Conservation (phyloP, 2,329 filamentous ascomycete species). For the Alternaria novae-zelandiae region DNA sequence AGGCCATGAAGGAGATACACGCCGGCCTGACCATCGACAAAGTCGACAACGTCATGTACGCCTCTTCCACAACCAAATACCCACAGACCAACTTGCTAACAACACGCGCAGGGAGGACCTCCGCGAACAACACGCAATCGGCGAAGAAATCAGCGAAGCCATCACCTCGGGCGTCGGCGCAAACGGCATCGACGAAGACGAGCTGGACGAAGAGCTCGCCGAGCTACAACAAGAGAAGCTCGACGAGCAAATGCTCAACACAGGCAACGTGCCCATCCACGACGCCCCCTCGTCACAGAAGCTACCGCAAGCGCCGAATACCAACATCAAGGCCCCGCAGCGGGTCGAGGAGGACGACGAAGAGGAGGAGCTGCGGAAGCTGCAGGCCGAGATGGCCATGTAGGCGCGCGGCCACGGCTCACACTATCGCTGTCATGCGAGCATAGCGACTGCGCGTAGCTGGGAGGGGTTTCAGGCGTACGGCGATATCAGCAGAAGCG, state of each 20-base stretch:
- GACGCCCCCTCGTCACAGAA: constrained; percentile 70
- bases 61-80: constrained; percentile 27
- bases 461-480: constrained; percentile 20
- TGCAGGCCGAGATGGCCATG: constrained; percentile 98
- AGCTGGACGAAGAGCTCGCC: constrained; percentile 85
- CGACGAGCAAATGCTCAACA: constrained; percentile 92
- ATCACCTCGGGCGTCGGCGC: constrained; percentile 74
- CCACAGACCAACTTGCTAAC: constrained; percentile 2
- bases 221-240: constrained; percentile 88
- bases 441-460: constrained; percentile 2
- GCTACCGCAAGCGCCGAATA: constrained; percentile 75
- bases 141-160: constrained; percentile 87
- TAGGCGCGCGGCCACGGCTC: constrained; percentile 46
- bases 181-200: constrained; percentile 81
- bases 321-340: constrained; percentile 56
- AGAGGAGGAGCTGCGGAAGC: constrained; percentile 88
- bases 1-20: constrained; percentile 93
- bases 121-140: constrained; percentile 89
- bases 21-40: constrained; percentile 89
- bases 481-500: constrained; percentile 23
- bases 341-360: constrained; percentile 83
- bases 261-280: constrained; percentile 80
- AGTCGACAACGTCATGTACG: constrained; percentile 93
- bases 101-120: constrained; percentile 75
- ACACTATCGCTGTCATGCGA: not conserved